Conservation (phyloP, 192 early-diverging fungal genomes). For the Rhizoclosmatium globosum region DNA sequence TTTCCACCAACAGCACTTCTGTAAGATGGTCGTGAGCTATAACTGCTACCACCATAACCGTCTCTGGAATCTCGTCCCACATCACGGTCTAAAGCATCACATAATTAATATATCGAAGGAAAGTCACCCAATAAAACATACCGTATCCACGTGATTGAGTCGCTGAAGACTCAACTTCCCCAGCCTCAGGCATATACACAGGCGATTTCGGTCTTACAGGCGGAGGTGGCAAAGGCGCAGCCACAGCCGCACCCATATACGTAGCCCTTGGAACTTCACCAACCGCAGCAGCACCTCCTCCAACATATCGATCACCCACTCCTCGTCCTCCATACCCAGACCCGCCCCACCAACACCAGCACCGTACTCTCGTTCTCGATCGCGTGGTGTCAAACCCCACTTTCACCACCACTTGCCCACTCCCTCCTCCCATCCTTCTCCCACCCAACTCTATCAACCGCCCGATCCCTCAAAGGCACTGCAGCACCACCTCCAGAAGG, state of each 20-base stretch:
- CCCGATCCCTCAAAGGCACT: neutral
- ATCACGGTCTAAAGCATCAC: no score
- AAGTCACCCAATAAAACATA: no score
- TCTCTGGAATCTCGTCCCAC: neutral
- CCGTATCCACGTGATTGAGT: no score
- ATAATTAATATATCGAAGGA: no score
- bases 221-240: neutral
- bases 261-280: neutral
- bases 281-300: neutral
- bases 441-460: neutral
- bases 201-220: neutral
- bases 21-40: no score
- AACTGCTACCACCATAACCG: neutral
- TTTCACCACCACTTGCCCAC: neutral
- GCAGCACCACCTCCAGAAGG: neutral
- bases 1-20: neutral
- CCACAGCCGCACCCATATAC: no score
- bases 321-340: neutral
- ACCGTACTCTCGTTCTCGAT: neutral
- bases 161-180: neutral
- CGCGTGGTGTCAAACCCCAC: neutral
- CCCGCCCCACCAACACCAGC: neutral
- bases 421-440: neutral
- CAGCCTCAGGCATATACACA: neutral
- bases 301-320: neutral